Evolutionary conservation across 2,329 filamentous ascomycete species (phyloP).

Genomic region (Cladophialophora exuberans): DNA sequence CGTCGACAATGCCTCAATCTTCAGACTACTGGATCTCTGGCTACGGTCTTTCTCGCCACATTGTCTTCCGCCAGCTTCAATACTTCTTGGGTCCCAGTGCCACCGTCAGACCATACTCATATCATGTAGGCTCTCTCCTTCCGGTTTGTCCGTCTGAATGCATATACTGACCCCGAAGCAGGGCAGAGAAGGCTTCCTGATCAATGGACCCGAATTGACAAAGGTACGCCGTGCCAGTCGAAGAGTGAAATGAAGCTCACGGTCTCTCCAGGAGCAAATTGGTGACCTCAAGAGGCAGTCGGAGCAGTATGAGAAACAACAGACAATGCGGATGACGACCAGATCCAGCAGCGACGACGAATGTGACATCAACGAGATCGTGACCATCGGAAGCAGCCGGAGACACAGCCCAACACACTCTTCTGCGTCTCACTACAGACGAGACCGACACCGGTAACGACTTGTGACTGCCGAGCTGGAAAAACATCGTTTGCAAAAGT

Average conservation of each 20-base stretch:
- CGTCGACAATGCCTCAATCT: constrained; percentile 24
- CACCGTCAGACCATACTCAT: constrained; percentile 51
- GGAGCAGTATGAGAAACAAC: constrained; percentile 52
- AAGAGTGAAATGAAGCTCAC: background rate
- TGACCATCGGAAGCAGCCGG: constrained; percentile 27
- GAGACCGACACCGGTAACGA: constrained; percentile 23
- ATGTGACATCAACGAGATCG: constrained; percentile 33
- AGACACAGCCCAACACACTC: constrained; percentile 16
- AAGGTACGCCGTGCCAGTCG: constrained; percentile 42
- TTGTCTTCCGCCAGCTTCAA: constrained; percentile 53
- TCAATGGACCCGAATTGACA: constrained; percentile 50
- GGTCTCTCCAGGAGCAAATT: constrained; percentile 49
- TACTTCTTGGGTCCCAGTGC: constrained; percentile 53
- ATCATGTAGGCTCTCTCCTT: constrained; percentile 44
- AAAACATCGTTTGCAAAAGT: background rate
- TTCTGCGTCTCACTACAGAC: constrained; percentile 20
- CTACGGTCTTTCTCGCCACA: constrained; percentile 52
- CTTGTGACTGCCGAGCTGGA: constrained; percentile 1
- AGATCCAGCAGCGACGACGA: constrained; percentile 23
- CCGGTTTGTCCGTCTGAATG: constrained; percentile 15
- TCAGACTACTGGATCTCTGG: constrained; percentile 55
- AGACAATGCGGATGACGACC: constrained; percentile 47
- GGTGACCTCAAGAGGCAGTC: constrained; percentile 53
- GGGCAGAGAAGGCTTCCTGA: constrained; percentile 54
- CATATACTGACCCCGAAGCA: too few relatives aligned